Conservation (phyloP, 202 grass and related monocot species). For the Carex arenaria region DNA sequence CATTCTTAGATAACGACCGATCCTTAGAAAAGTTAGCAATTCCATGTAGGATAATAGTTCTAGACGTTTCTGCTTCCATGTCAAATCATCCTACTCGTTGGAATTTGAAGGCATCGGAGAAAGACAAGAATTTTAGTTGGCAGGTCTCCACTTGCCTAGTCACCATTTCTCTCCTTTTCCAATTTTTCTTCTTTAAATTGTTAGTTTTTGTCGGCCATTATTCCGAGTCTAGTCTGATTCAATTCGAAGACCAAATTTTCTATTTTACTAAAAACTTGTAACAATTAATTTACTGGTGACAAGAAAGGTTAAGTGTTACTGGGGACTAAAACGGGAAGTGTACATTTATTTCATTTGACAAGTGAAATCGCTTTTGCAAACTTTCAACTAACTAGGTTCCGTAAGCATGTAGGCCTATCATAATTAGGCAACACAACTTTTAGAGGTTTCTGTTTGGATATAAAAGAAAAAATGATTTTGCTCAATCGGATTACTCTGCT, state of each 20-base stretch:
- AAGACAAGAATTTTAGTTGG: conserved; percentile 28
- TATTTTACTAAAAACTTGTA: not conserved
- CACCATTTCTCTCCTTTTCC: not conserved
- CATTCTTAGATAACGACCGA: conserved; percentile 20
- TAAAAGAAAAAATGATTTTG: not conserved
- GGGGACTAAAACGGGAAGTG: not conserved
- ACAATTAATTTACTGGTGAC: not conserved
- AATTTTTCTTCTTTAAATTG: not conserved
- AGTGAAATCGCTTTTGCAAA: not conserved
- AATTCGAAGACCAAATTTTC: not conserved
- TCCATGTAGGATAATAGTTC: conserved; percentile 9
- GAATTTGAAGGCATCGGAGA: conserved; percentile 7
- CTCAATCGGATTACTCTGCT: too few relatives aligned
- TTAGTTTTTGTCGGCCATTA: conserved; percentile 6
- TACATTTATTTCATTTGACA: not conserved
- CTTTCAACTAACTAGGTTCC: not conserved
- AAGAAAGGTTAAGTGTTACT: not conserved
- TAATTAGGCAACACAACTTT: not conserved
- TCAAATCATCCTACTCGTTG: conserved; percentile 32
- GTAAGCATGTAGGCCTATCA: not conserved
- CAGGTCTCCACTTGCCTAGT: conserved; percentile 14
- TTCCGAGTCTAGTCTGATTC: not conserved
- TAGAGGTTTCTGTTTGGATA: not conserved
- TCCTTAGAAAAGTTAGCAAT: not conserved
- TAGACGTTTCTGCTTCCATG: conserved; percentile 22